Base-by-base conservation (phyloP, 371 early-diverging fungal species). In the Rhizomucor miehei region DNA sequence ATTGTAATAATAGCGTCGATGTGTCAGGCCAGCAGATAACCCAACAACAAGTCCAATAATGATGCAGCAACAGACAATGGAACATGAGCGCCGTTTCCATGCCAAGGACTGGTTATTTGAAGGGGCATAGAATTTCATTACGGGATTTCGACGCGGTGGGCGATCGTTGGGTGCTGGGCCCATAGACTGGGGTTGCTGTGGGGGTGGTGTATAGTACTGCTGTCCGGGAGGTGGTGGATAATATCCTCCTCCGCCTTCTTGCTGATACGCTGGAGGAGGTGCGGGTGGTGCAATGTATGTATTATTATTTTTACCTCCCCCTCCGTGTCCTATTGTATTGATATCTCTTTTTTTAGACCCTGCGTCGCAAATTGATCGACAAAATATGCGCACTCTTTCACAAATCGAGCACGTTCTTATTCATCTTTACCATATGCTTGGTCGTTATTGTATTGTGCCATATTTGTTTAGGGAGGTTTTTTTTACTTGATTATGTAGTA, bases 31-130 rank as follows among this genome's bases (percentile, higher is more conserved):
- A 24, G 66, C 57, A 41, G 73, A 38, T 9, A 72, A 21, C 0
- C 69, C 65, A n/a, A 72, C 50, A 14, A 66, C 48, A 13, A 72
- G 54, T 6, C 69, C 66, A 35, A 68, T 52, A 1, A 68, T 14
- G 6, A 72, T 68, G 55, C 66, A 68, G 36, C 73, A 72, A 21
- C 59, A 65, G 12, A 68, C 53, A 2, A 63, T 17, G 2, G 73
- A 66, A 29, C 60, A 68, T 5, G 54, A 19, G 14, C 69, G 50
- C 29, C 73, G 63, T 35, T 50, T 65, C 16, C 62, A 37, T 1
- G 59, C 73, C n/a, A 72, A 38, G 1, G 48, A 41, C 44, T 51
- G 56, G 21, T 72, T 72, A 19, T 68, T 39, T 3, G 58, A 54
- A n/a, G 66, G 73, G 46, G 66, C 51, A 51, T 72, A 72, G 29